A percentile compares a stretch with the other conserved stretches of the same genome.
Evolutionary conservation across 106 monocot genomes (phyloP).

Genomic region (Vanilla planifolia): DNA sequence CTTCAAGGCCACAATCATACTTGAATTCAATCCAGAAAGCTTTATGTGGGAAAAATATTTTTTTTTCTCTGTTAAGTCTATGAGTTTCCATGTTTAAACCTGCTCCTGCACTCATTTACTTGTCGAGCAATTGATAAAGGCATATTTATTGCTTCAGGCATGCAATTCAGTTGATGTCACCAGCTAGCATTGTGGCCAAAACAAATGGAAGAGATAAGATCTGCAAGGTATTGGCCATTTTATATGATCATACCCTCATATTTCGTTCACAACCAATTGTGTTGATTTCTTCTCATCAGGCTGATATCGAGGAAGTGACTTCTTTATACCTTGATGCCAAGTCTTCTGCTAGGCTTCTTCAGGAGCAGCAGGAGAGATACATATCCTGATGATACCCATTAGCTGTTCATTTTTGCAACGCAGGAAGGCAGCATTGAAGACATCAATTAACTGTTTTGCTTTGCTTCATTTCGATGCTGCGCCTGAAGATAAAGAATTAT

Average conservation of each 20-base stretch:
- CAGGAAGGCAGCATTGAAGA: too few species aligned
- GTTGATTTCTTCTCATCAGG: conserved; percentile 21
- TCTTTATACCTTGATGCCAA: conserved; percentile 81
- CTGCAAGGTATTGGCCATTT: conserved; percentile 66
- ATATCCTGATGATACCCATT: too few species aligned
- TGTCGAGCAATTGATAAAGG: not conserved
- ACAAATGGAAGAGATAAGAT: conserved; percentile 87
- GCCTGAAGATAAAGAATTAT: too few species aligned
- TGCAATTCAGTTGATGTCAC: conserved; percentile 84
- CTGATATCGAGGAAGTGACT: conserved; percentile 79
- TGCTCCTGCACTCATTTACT: not conserved
- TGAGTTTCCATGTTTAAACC: too few species aligned
- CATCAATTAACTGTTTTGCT: too few species aligned
- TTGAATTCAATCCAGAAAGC: too few species aligned
- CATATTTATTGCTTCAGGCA: conserved; percentile 46
- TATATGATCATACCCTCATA: not conserved
- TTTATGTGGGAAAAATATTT: too few species aligned
- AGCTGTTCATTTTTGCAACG: too few species aligned
- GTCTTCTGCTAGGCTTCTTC: conserved; percentile 76
- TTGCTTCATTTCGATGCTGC: too few species aligned
- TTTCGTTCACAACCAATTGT: not conserved
- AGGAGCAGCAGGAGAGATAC: conserved; percentile 89
- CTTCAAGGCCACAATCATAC: too few species aligned
- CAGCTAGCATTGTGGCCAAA: conserved; percentile 71
- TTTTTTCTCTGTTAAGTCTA: too few species aligned